phyloP scores from a whole-genome alignment of 83 land plant species.

The Larix sibirica region DNA sequence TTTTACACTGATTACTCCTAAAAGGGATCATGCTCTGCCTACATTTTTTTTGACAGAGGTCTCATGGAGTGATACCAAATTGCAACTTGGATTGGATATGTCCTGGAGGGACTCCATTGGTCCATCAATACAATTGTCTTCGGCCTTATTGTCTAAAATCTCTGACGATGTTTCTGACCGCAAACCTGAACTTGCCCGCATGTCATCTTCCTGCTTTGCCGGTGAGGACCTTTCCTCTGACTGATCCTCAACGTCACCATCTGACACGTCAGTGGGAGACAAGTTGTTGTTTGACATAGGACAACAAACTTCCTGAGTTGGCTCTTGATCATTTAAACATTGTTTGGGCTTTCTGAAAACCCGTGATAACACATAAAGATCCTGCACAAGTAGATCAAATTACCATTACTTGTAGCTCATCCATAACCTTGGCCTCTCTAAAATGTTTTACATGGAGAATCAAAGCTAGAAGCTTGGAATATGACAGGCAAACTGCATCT shows the following conservation, averaged over 20 bases:
- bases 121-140: conserved; percentile 6
- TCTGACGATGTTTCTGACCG: conserved; percentile 13
- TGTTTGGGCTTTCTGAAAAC: not conserved
- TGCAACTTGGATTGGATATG: not conserved
- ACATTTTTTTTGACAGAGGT: not conserved
- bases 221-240: conserved; percentile 8
- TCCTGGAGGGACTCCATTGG: not conserved
- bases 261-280: not conserved
- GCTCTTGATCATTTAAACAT: not conserved
- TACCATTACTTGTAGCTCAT: not conserved
- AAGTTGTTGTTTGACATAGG: not conserved
- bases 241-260: conserved; percentile 6
- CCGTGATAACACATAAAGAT: conserved; percentile 11
- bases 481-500: not conserved
- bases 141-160: conserved; percentile 1
- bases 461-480: not conserved
- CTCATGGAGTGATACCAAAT: not conserved
- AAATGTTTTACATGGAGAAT: conserved; percentile 4
- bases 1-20: not conserved
- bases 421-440: not conserved
- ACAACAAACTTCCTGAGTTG: not conserved
- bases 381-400: not conserved
- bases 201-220: not conserved
- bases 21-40: not conserved
- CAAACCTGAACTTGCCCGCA: not conserved